Percentiles rank a stretch among this genome's conserved stretches.
phyloP scores from a whole-genome alignment of 768 basidiomycete genomes.

The Glaciozyma antarctica region DNA sequence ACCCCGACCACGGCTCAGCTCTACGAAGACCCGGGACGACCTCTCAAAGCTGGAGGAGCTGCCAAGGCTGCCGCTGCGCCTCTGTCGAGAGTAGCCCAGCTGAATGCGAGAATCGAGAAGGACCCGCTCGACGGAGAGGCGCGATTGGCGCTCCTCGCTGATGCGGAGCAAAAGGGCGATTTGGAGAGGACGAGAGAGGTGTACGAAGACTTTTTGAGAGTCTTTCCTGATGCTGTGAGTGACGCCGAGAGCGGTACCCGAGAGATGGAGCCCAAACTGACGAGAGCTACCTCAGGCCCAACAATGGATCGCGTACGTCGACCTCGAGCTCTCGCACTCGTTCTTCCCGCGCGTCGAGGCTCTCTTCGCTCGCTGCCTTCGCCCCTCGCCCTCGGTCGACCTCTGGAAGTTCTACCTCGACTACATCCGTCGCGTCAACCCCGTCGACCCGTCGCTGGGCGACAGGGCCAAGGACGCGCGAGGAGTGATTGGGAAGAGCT shows the following conservation, averaged over 20 bases:
- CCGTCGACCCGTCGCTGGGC: constrained; percentile 35
- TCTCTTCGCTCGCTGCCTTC: constrained; percentile 79
- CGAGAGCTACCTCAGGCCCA: constrained; percentile 48
- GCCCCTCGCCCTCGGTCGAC: constrained; percentile 74
- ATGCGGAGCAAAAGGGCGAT: constrained; percentile 67
- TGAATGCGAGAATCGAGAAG: constrained; percentile 39
- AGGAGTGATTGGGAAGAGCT: constrained; percentile 72
- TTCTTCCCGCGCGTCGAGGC: constrained; percentile 69
- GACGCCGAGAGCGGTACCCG: neutral
- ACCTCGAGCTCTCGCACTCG: constrained; percentile 44
- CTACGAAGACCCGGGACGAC: neutral
- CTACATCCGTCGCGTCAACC: constrained; percentile 69
- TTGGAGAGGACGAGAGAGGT: constrained; percentile 68
- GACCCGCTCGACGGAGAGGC: constrained; percentile 65
- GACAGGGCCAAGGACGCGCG: constrained; percentile 48
- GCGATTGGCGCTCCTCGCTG: constrained; percentile 66
- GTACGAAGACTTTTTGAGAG: constrained; percentile 70
- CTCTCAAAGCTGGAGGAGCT: neutral
- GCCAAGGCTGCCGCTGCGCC: constrained; percentile 1
- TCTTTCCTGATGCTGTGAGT: constrained; percentile 87
- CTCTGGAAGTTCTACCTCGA: constrained; percentile 88
- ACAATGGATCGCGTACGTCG: constrained; percentile 75
- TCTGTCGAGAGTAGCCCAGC: constrained; percentile 28
- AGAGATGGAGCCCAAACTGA: neutral
- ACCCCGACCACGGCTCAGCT: neutral